phyloP scores from a whole-genome alignment of 108 stramenopile genomes.

The Pseudonitzschia multiseries region DNA sequence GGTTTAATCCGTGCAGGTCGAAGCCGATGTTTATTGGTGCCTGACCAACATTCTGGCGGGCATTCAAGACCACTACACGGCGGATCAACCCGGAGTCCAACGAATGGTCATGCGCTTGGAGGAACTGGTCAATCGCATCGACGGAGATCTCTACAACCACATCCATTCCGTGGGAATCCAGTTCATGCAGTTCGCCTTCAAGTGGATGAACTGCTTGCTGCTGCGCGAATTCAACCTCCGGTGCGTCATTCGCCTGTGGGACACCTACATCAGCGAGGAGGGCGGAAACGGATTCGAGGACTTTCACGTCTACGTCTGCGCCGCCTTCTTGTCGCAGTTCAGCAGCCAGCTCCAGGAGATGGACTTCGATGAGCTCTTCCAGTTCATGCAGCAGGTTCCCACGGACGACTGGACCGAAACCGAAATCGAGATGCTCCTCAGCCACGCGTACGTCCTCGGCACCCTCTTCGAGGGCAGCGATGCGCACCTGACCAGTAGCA shows the following conservation, averaged over 20 bases:
- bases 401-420: constrained; percentile 81
- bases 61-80: constrained; percentile 98
- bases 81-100: constrained; percentile 97
- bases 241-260: constrained; percentile 90
- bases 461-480: constrained; percentile 87
- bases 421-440: constrained; percentile 85
- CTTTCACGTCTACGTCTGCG: constrained; percentile 99
- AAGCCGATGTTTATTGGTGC: constrained; percentile 99
- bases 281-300: constrained; percentile 87
- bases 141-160: constrained; percentile 83
- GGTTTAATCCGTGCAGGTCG: constrained; percentile 47
- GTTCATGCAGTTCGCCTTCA: constrained; percentile 96
- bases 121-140: constrained; percentile 92
- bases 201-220: constrained; percentile 99
- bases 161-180: constrained; percentile 74
- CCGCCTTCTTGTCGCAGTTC: constrained; percentile 94
- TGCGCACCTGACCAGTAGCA: constrained; percentile 60
- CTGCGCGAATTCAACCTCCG: constrained; percentile 87
- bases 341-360: constrained; percentile 79
- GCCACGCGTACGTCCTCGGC: constrained; percentile 79
- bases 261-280: constrained; percentile 90
- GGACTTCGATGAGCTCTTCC: constrained; percentile 93
- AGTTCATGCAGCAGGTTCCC: constrained; percentile 90
- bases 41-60: constrained; percentile 93
- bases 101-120: constrained; percentile 93